phyloP scores from a whole-genome alignment of 805 yeast species.

The Komagataella pastoris region DNA sequence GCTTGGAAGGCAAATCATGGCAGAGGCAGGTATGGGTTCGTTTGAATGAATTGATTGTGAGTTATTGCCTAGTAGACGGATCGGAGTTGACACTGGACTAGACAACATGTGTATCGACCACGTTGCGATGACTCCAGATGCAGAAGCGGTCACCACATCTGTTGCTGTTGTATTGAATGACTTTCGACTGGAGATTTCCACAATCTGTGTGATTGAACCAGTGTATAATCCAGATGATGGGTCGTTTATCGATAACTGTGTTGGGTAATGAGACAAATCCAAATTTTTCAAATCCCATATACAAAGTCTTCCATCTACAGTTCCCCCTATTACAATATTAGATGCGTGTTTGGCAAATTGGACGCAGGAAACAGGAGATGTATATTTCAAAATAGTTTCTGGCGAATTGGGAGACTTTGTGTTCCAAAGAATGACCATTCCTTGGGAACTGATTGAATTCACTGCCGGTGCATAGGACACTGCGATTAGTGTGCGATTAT shows the following conservation, averaged over 20 bases:
- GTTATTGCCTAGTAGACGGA: conserved; percentile 4
- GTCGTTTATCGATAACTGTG: conserved; percentile 1
- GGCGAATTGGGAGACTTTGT: conserved; percentile 7
- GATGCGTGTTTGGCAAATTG: conserved; percentile 25
- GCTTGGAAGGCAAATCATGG: conserved; percentile 10
- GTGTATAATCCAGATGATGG: conserved; percentile 12
- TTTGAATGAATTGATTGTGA: conserved; percentile 10
- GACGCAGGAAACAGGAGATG: conserved; percentile 23
- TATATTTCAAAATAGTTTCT: conserved; percentile 26
- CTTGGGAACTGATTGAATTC: conserved; percentile 1
- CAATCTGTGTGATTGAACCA: conserved; percentile 3
- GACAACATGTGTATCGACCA: conserved; percentile 3
- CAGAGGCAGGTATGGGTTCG: conserved; percentile 12
- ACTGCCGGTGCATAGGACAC: conserved; percentile 9
- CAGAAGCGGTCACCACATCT: not conserved
- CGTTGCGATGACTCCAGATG: conserved; percentile 1
- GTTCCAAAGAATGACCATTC: conserved; percentile 16
- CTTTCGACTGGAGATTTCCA: conserved; percentile 4
- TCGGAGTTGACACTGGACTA: conserved; percentile 2
- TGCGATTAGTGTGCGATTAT: conserved; percentile 14
- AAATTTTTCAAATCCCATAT: conserved; percentile 27
- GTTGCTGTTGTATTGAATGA: conserved; percentile 4
- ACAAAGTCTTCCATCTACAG: conserved; percentile 34
- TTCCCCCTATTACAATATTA: conserved; percentile 31
- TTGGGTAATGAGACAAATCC: not conserved